Base-by-base conservation (phyloP, 2,329 filamentous ascomycete genomes). In the Neonectria sp. region DNA sequence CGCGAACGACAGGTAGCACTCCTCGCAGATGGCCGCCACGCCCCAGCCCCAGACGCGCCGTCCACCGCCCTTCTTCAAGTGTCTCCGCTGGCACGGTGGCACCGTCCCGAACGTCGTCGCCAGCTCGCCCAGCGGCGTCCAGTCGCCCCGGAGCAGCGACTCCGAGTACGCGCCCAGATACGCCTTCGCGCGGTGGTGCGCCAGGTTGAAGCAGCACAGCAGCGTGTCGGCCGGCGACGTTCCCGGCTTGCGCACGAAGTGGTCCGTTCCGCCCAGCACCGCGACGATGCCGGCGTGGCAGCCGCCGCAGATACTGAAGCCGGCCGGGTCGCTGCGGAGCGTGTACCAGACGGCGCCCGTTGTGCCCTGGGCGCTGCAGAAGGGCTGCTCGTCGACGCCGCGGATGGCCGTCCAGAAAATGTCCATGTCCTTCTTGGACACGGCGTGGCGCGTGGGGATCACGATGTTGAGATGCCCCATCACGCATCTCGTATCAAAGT, bases 41-140 rank as follows among this genome's bases (percentile, higher is more conserved):
- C 63, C 69, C 82, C 81, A 83, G 25, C 82, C 81, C 72, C 80
- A 82, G 77, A 77, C 80, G 6, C 70, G 68, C 48, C 59, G 66
- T 13, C 67, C 67, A n/a, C 56, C 52, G 49, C 63, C 68, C 57
- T 65, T 55, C 15, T 60, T 43, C 4, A 63, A 29, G 17, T 69
- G 69, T 15, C 52, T 57, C 9, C 73, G 8, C 2, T 71, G 73
- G 6, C 75, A 83, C 1, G 58, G 63, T 4, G 76, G 74, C 6
- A 82, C 75, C 37, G 67, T 65, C 8, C 76, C 74, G 65, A 79
- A 81, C 24, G 73, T 64, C 4, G 67, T 67, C 2, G 76, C 79
- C 46, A 75, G 81, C 4, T 72, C 69, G 6, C 71, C 71, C 2
- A 82, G 74, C 0, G 77, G 58, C 7, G 57, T 65, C 17, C 68